phyloP scores from a whole-genome alignment of 2,329 filamentous ascomycete genomes.

The Blastomyces percursus region DNA sequence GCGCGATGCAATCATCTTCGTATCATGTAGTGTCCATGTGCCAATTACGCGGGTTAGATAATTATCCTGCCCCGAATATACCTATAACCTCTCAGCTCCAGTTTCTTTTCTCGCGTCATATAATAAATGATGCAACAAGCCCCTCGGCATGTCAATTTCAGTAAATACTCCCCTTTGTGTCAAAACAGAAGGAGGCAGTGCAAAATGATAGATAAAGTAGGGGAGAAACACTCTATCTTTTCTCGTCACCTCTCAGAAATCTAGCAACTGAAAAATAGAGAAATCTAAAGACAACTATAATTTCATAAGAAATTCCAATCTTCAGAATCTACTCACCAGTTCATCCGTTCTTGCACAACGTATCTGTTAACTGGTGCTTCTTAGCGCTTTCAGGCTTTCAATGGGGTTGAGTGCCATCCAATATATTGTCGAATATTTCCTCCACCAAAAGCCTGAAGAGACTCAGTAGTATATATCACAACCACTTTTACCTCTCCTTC shows the following conservation, averaged over 20 bases:
- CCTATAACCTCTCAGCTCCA: background rate
- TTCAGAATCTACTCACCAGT: background rate
- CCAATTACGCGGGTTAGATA: background rate
- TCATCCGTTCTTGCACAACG: background rate
- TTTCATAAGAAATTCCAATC: too few species aligned
- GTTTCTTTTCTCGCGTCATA: background rate
- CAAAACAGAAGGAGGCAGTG: background rate
- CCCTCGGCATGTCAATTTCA: background rate
- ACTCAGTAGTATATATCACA: background rate
- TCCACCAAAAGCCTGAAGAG: background rate
- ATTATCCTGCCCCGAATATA: background rate
- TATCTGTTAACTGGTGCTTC: background rate
- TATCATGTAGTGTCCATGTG: too few species aligned
- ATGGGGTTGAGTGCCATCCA: background rate
- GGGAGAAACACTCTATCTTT: too few species aligned
- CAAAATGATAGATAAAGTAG: background rate
- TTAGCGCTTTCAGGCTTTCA: background rate
- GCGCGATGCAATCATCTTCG: background rate
- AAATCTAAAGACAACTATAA: too few species aligned
- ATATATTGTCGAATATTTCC: background rate
- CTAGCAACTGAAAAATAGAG: too few species aligned
- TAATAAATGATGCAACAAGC: background rate
- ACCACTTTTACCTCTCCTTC: background rate
- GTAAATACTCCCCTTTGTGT: background rate
- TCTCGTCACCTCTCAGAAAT: too few species aligned